These are phyloP conservation scores for Parasitella parasitica DNA, from an alignment of 371 early-diverging fungal genomes.

Conservation along the genomic window DNA sequence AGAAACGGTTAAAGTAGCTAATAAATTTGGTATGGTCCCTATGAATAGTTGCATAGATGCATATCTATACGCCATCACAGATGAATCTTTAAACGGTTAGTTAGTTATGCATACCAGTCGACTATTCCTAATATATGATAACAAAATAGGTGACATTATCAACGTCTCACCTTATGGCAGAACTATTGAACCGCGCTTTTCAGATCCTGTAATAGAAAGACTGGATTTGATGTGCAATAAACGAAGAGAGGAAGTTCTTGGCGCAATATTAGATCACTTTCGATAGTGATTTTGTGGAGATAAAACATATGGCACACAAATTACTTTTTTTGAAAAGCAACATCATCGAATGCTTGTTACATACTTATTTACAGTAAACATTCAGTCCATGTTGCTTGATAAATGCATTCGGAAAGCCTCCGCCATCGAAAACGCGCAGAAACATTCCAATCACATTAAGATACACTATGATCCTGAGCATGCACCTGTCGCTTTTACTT, in stretches of 20 bases:
- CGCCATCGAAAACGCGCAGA: too few species aligned
- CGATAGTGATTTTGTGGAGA: neutral
- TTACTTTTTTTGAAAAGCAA: too few species aligned
- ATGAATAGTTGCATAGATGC: constrained; percentile 28
- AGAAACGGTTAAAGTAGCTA: constrained; percentile 8
- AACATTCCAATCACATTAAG: too few species aligned
- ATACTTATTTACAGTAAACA: too few species aligned
- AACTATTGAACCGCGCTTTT: constrained; percentile 22
- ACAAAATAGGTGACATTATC: constrained; percentile 26
- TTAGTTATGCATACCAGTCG: neutral
- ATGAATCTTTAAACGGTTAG: constrained; percentile 30
- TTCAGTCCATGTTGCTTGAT: too few species aligned
- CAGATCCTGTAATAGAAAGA: constrained; percentile 21
- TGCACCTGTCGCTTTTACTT: too few species aligned
- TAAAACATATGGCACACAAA: too few species aligned
- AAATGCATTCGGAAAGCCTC: too few species aligned
- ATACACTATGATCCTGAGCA: too few species aligned
- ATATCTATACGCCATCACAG: constrained; percentile 25
- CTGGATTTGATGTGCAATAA: constrained; percentile 23
- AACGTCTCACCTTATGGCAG: constrained; percentile 19
- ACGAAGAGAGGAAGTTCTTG: constrained; percentile 7
- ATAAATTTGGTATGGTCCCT: constrained; percentile 24
- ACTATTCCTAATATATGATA: too few species aligned
- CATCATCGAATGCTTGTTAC: too few species aligned
- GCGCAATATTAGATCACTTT: constrained; percentile 1